Base-by-base conservation (phyloP, 768 basidiomycete genomes). In the Heimioporus sp. region DNA sequence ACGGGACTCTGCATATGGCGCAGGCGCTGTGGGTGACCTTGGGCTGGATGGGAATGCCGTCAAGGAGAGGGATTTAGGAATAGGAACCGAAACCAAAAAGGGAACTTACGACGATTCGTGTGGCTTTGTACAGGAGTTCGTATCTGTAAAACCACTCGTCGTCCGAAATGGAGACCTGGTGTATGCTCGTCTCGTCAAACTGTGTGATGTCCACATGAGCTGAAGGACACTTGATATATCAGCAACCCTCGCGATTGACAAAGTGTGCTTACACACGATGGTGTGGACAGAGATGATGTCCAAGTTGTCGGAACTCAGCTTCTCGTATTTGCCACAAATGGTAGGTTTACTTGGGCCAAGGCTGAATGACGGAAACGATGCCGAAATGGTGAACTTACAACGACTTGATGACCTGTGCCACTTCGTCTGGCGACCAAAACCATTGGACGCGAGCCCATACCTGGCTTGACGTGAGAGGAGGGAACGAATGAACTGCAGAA, bases 381-480 rank as follows among this genome's bases (percentile, higher is more conserved):
- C 5, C 36, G 2, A 45, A 10, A 28, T 5, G 9, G 2, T 12
- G n/a, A 5, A 70, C 79, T 50, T 49, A 82, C 81, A 83, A 81
- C 2, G 78, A 76, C 30, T 77, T 76, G 30, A 79, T 59, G 0
- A 74, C 66, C 2, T 55, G 56, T 0, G 68, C 66, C 0, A 80
- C 75, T 34, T 86, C 83, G n/a, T 66, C 44, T 0, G 74, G 71
- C 2, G 76, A 72, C 64, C 80, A 86, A 43, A 68, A 83, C 83
- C 83, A 86, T 43, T 78, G 73, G 0, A 85, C 73, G 10, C 55
- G 62, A 0, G 69, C 73, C 80, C 80, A 84, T 0, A 84, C 82
- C 77, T 85, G 40, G 38, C 7, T 32, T 28, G 11, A 17, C 19
- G 4, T 13, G 13, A 2, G 17, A n/a, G 11, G 7, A 38, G 37